Conservation (phyloP, 2,329 filamentous ascomycete species). For the Xylariaceae sp. region DNA sequence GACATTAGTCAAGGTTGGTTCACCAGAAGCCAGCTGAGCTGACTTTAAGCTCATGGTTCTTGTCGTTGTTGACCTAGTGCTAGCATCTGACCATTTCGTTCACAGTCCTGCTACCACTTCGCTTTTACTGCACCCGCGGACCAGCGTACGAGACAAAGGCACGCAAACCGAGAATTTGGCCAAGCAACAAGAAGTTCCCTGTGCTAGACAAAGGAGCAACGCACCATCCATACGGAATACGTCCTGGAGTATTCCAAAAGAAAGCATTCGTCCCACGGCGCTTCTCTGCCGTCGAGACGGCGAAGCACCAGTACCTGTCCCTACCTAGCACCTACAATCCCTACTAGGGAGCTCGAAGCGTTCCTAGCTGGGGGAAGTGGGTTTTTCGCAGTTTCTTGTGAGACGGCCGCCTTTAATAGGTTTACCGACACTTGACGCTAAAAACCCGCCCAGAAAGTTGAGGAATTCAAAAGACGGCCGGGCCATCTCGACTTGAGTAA, state of each 20-base stretch:
- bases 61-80: neutral
- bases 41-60: neutral
- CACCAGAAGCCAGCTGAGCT: neutral
- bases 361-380: neutral
- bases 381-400: slow-evolving; percentile 6
- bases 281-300: neutral
- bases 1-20: slow-evolving; percentile 2
- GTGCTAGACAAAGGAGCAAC: neutral
- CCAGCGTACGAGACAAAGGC: slow-evolving; percentile 13
- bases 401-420: slow-evolving; percentile 5
- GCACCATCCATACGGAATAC: neutral
- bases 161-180: neutral
- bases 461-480: slow-evolving; percentile 3
- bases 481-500: slow-evolving; percentile 16
- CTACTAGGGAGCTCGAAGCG: neutral
- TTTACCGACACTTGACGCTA: neutral
- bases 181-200: neutral
- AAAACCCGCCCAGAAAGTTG: neutral
- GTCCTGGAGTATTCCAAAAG: slow-evolving; percentile 8
- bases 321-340: neutral
- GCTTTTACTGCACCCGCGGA: neutral
- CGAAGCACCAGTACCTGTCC: neutral
- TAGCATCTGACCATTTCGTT: neutral
- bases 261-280: neutral
- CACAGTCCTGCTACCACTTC: neutral